phyloP scores from a whole-genome alignment of 2,329 filamentous ascomycete genomes.

The Botrytis sinoallii region DNA sequence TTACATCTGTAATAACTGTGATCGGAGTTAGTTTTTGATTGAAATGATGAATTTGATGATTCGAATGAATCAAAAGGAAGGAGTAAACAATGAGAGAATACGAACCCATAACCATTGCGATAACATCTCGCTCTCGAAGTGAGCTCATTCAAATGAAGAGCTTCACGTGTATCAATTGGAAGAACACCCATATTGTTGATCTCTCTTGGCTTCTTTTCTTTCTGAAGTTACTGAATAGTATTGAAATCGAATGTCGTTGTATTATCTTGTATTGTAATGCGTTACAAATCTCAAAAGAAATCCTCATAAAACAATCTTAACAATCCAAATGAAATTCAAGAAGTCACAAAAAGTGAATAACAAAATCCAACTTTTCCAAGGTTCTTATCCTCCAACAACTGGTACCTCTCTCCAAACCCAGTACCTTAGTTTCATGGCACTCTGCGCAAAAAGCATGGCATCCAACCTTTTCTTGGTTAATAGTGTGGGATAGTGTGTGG shows the following conservation, averaged over 20 bases:
- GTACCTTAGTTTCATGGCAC: background rate
- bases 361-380: slow-evolving; percentile 2
- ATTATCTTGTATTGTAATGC: background rate
- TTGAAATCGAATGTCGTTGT: background rate
- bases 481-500: background rate
- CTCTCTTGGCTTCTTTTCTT: background rate
- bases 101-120: slow-evolving; percentile 2
- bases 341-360: background rate
- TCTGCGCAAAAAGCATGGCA: background rate
- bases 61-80: background rate
- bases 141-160: slow-evolving; percentile 5
- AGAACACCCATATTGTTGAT: slow-evolving; percentile 12
- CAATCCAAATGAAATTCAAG: background rate
- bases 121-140: slow-evolving; percentile 10
- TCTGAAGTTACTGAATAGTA: background rate
- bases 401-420: background rate
- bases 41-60: too few species aligned
- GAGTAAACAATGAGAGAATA: background rate
- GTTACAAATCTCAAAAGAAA: background rate
- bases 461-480: background rate
- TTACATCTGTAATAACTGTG: slow-evolving; percentile 12
- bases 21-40: background rate
- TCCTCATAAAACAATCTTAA: too few species aligned
- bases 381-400: background rate
- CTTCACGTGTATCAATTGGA: slow-evolving; percentile 19